These are phyloP conservation scores for Mycena vitilis DNA, from an alignment of 768 basidiomycete species.

Conservation along the genomic window DNA sequence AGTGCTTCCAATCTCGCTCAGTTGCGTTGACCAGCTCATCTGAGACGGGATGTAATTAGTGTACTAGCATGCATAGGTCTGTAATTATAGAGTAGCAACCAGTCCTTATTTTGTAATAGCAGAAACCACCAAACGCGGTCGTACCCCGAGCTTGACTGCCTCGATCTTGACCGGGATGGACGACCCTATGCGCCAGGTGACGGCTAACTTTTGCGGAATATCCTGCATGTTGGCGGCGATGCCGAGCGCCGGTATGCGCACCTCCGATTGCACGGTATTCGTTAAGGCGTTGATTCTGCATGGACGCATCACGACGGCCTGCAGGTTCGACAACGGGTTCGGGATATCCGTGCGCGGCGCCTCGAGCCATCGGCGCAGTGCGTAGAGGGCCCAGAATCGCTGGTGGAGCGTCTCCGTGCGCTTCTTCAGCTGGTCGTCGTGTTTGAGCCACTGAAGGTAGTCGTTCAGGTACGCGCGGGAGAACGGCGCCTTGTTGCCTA, in stretches of 20 bases:
- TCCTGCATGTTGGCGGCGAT: conserved; percentile 33
- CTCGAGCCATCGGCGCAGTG: conserved; percentile 53
- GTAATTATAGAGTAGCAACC: conserved; percentile 4
- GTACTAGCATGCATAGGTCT: conserved; percentile 5
- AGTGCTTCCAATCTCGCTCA: no score
- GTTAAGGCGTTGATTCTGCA: conserved; percentile 26
- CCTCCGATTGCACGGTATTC: conserved; percentile 28
- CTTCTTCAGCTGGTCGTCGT: conserved; percentile 49
- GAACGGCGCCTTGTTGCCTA: conserved; percentile 60
- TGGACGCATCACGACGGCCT: conserved; percentile 35
- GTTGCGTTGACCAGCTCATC: not conserved
- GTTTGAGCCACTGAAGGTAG: conserved; percentile 52
- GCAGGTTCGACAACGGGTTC: conserved; percentile 43
- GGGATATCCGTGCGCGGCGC: conserved; percentile 36
- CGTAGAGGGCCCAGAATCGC: conserved; percentile 49
- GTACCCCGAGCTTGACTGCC: conserved; percentile 44
- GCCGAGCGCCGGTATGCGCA: conserved; percentile 41
- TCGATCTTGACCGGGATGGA: conserved; percentile 43
- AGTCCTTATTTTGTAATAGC: not conserved
- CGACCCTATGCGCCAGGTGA: conserved; percentile 22
- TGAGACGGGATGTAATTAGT: conserved; percentile 11
- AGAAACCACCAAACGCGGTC: conserved; percentile 24
- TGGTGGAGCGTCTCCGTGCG: conserved; percentile 46
- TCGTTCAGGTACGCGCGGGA: conserved; percentile 56
- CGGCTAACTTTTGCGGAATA: not conserved